Base-by-base conservation (phyloP, 2,329 filamentous ascomycete species). In the Conoideocrella luteorostrata region DNA sequence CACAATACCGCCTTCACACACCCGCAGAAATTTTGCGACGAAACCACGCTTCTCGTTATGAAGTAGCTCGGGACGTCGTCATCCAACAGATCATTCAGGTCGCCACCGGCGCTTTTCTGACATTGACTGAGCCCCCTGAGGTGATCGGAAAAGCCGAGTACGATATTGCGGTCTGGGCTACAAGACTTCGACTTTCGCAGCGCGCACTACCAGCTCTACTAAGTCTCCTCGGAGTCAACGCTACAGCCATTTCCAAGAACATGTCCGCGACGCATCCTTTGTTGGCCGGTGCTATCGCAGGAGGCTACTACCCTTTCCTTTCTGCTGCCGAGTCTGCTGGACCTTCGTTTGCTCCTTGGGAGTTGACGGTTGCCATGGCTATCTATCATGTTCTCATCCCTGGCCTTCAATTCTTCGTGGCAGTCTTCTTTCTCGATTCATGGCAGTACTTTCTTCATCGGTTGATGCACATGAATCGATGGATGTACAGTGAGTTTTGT, bases 401-500 rank as follows among this genome's bases (percentile, higher is more conserved):
- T 1, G 75, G 70, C 3, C 44, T 91, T 39, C 91, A 97, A 63
- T 86, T 95, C 59, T 68, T 78, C 46, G 58, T 86, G 39, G 93
- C 83, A 20, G 77, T 91, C 47, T 68, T 79, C 51, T 72, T 94
- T 52, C 78, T 97, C 54, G 93, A 98, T 67, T 93, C 89, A 35
- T 98, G 93, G 93, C 91, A 98, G 63, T 98, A 98, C 69, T 95
- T 96, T 68, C 76, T 91, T 56, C 93, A 98, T 67, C 88, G 93
- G 30, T 78, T 85, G 46, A 98, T 98, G 93, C 93, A 98, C 68
- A 75, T 93, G 71, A 96, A 97, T 71, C 90, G 87, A 65, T 97
- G 88, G 86, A 77, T 98, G 55, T 97, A 97, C 73, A 85, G 88
- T 93, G 74, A 66, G 86, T 77, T 46, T 9, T 30, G 15, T 22